Evolutionary conservation across 2,329 filamentous ascomycete genomes (phyloP).

Genomic region (Colletotrichum gloeosporioides): DNA sequence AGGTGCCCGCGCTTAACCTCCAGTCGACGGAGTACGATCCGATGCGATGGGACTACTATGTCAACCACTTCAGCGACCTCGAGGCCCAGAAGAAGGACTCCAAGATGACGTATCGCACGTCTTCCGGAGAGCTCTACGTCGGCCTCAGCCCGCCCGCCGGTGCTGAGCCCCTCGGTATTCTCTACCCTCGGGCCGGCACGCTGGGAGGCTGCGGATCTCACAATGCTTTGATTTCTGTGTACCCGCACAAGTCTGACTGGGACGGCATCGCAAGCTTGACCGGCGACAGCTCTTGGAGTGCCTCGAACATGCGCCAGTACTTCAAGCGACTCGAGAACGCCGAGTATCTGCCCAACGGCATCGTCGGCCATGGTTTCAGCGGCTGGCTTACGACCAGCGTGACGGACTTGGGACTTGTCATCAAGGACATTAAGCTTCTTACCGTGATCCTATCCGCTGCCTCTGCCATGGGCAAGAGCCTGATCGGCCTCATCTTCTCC

Average conservation of each 20-base stretch:
- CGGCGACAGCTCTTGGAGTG: constrained; percentile 62
- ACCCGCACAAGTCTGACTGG: constrained; percentile 66
- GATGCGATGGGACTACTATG: constrained; percentile 25
- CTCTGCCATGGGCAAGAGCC: constrained; percentile 32
- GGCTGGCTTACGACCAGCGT: constrained; percentile 51
- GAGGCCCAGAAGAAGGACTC: constrained; percentile 45
- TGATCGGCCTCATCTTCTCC: constrained; percentile 25
- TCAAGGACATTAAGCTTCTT: constrained; percentile 33
- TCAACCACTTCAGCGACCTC: constrained; percentile 24
- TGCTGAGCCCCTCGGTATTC: constrained; percentile 45
- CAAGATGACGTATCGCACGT: constrained; percentile 56
- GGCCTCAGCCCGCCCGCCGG: constrained; percentile 43
- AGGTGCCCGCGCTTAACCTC: constrained; percentile 29
- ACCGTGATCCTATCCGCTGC: constrained; percentile 33
- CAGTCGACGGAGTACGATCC: constrained; percentile 25
- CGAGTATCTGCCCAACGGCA: constrained; percentile 51
- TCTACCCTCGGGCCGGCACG: constrained; percentile 52
- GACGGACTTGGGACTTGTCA: constrained; percentile 25
- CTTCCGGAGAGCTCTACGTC: constrained; percentile 40
- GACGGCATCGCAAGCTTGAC: constrained; percentile 62
- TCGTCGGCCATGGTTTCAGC: constrained; percentile 57
- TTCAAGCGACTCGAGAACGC: constrained; percentile 62
- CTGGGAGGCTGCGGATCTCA: constrained; percentile 61
- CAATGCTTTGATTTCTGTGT: constrained; percentile 64
- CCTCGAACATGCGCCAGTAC: constrained; percentile 65